Percentiles rank a stretch among this genome's conserved stretches.
Conservation (phyloP, 2,329 filamentous ascomycete genomes). For the Fusarium tjaetaba region DNA sequence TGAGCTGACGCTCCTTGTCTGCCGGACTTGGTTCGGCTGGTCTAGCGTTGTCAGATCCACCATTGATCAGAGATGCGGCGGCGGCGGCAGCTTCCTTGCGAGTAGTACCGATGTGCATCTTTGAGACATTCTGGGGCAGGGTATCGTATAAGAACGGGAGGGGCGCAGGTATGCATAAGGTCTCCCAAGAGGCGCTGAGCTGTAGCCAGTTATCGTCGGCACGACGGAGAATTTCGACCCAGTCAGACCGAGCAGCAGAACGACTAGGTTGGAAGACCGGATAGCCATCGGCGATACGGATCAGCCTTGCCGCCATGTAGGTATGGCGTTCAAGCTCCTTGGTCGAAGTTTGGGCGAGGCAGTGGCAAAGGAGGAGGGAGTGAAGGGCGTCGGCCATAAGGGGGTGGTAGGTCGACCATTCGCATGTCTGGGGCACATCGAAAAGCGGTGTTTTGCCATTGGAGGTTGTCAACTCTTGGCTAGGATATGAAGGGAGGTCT, state of each 20-base stretch:
- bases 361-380: conserved; percentile 79
- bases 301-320: conserved; percentile 81
- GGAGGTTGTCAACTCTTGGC: conserved; percentile 49
- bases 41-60: conserved; percentile 37
- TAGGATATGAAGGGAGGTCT: conserved; percentile 74
- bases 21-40: conserved; percentile 48
- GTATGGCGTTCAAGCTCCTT: conserved; percentile 84
- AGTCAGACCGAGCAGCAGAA: conserved; percentile 79
- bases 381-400: conserved; percentile 82
- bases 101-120: not conserved
- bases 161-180: conserved; percentile 71
- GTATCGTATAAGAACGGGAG: conserved; percentile 51
- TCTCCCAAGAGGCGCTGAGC: conserved; percentile 73
- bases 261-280: conserved; percentile 80
- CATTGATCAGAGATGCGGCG: conserved; percentile 34
- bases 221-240: conserved; percentile 78
- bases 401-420: conserved; percentile 75
- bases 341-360: conserved; percentile 79
- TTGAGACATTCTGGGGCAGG: not conserved
- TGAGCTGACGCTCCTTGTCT: conserved; percentile 65
- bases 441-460: conserved; percentile 45
- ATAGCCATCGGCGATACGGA: conserved; percentile 79
- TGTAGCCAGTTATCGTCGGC: conserved; percentile 75
- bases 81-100: conserved; percentile 30
- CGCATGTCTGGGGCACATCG: conserved; percentile 45